Conservation (phyloP, 148 eudicot species). For the Amaranthus palmeri region DNA sequence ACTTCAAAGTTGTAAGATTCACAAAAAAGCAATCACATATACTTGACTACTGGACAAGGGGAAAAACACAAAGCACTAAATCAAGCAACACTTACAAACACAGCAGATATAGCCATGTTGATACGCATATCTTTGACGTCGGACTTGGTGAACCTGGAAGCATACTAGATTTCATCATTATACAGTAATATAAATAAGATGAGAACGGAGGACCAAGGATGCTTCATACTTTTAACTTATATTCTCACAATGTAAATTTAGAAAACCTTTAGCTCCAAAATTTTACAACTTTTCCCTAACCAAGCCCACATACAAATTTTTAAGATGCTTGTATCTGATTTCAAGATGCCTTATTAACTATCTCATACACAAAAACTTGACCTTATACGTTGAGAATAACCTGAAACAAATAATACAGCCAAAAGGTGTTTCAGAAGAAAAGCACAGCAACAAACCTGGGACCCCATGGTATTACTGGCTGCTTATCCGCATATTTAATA, state of each 20-base stretch:
- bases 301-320: background rate
- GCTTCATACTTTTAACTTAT: background rate
- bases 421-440: background rate
- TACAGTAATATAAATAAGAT: background rate
- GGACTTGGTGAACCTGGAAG: conserved; percentile 71
- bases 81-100: conserved; percentile 68
- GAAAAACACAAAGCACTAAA: conserved; percentile 1
- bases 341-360: background rate
- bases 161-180: conserved; percentile 14
- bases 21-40: background rate
- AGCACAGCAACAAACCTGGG: conserved; percentile 62
- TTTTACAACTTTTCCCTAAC: background rate
- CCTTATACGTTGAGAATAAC: background rate
- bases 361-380: background rate
- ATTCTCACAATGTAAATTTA: too few relatives aligned
- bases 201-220: background rate
- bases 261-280: background rate
- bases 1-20: background rate
- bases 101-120: conserved; percentile 87
- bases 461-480: conserved; percentile 84
- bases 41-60: background rate
- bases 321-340: background rate
- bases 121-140: conserved; percentile 69
- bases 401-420: background rate
- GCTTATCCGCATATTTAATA: conserved; percentile 85